Percentiles rank a stretch among this genome's conserved stretches.
These are phyloP conservation scores for Tetraselmis striata DNA, from an alignment of 139 green algal species.

Conservation along the genomic window DNA sequence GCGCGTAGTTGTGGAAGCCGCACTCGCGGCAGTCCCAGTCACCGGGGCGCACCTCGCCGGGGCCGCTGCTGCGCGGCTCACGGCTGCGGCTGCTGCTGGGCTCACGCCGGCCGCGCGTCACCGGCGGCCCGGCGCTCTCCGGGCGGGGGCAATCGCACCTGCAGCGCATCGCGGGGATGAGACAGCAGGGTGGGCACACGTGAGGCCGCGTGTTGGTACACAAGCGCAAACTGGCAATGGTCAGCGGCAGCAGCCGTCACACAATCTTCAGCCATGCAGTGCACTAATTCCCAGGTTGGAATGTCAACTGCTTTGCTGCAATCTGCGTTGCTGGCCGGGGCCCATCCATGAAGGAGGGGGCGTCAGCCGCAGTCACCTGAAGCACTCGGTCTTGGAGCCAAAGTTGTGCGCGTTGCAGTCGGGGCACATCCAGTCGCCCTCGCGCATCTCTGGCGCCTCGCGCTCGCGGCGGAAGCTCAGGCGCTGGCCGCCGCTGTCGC, in stretches of 20 bases:
- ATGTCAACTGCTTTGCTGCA: no score
- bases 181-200: no score
- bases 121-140: not conserved
- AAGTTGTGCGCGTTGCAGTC: not conserved
- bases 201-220: no score
- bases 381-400: not conserved
- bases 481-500: not conserved
- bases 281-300: no score
- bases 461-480: not conserved
- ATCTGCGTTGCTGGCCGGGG: no score
- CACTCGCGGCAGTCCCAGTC: constrained; percentile 24
- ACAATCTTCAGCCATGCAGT: no score
- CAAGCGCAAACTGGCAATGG: no score
- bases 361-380: no score
- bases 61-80: no score
- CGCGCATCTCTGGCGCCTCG: not conserved
- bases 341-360: no score
- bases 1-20: constrained; percentile 23
- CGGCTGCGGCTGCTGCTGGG: not conserved
- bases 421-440: not conserved
- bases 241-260: no score
- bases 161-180: no score
- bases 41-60: not conserved
- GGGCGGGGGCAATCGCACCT: not conserved
- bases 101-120: not conserved